Evolutionary conservation across 768 basidiomycete species (phyloP).

Genomic region (Russula sp.): DNA sequence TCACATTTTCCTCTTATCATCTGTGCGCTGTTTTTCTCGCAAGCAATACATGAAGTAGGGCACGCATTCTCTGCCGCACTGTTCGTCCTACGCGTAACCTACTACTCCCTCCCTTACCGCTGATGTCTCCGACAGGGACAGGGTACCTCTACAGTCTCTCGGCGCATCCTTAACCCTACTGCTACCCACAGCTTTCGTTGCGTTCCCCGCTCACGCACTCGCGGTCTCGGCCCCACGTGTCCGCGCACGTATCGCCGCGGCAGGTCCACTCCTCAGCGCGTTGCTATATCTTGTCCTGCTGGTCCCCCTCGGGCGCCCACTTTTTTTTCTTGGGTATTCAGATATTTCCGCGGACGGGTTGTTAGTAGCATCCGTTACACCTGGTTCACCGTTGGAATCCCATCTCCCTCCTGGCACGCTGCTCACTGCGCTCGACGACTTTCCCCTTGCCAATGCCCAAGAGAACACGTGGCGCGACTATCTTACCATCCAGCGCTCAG

Average conservation of each 20-base stretch:
- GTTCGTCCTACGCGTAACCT: slow-evolving; percentile 35
- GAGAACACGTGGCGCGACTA: slow-evolving; percentile 42
- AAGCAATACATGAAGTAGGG: slow-evolving; percentile 73
- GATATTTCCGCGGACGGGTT: slow-evolving; percentile 47
- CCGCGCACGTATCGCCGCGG: slow-evolving; percentile 56
- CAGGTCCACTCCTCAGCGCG: slow-evolving; percentile 77
- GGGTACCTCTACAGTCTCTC: slow-evolving; percentile 50
- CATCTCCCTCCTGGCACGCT: slow-evolving; percentile 52
- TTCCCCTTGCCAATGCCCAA: slow-evolving; percentile 31
- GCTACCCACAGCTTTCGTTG: slow-evolving; percentile 70
- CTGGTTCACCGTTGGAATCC: slow-evolving; percentile 52
- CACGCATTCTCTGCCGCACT: slow-evolving; percentile 71
- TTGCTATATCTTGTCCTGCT: slow-evolving; percentile 46
- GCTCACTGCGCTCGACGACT: slow-evolving; percentile 62
- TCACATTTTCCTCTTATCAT: slow-evolving; percentile 61
- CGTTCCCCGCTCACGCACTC: slow-evolving; percentile 41
- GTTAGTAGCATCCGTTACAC: slow-evolving; percentile 47
- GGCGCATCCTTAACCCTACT: slow-evolving; percentile 55
- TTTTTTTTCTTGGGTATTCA: slow-evolving; percentile 38
- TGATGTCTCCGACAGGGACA: slow-evolving; percentile 40
- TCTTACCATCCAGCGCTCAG: slow-evolving; percentile 27
- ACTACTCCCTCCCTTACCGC: neutral
- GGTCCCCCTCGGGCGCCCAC: slow-evolving; percentile 14
- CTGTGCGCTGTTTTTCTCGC: slow-evolving; percentile 50
- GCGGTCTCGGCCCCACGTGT: slow-evolving; percentile 35